phyloP scores from a whole-genome alignment of 202 grass and related monocot genomes.

The Alloteropsis angusta region DNA sequence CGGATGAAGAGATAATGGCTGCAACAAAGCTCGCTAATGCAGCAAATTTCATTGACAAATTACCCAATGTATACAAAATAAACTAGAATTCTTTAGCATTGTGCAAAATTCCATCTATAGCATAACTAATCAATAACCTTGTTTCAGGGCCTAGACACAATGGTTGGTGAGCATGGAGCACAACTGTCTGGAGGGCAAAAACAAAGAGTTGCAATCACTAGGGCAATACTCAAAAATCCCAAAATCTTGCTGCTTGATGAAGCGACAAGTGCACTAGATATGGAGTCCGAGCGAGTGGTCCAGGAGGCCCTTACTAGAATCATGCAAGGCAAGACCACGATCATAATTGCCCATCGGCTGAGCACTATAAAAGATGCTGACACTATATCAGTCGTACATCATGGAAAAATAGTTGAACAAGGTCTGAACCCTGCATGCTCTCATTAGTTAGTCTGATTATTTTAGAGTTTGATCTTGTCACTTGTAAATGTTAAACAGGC shows the following conservation, averaged over 20 bases:
- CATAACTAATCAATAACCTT: background rate
- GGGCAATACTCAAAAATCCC: conserved; percentile 4
- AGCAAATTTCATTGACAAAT: conserved; percentile 9
- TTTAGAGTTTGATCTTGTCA: background rate
- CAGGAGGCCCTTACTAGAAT: conserved; percentile 28
- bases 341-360: background rate
- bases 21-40: background rate
- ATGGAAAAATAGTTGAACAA: background rate
- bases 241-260: conserved; percentile 36
- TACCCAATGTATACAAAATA: background rate
- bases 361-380: conserved; percentile 9
- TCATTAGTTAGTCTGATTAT: background rate
- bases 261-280: conserved; percentile 55
- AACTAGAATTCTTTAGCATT: background rate
- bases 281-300: conserved; percentile 48
- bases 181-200: conserved; percentile 18
- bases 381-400: background rate
- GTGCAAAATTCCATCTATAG: background rate
- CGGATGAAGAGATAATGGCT: conserved; percentile 1
- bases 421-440: background rate
- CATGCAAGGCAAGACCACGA: background rate
- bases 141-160: conserved; percentile 12
- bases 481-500: background rate
- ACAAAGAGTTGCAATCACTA: conserved; percentile 5
- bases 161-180: conserved; percentile 15